These are phyloP conservation scores for Passalora sequoiae DNA, from an alignment of 2,329 filamentous ascomycete species.

Conservation along the genomic window DNA sequence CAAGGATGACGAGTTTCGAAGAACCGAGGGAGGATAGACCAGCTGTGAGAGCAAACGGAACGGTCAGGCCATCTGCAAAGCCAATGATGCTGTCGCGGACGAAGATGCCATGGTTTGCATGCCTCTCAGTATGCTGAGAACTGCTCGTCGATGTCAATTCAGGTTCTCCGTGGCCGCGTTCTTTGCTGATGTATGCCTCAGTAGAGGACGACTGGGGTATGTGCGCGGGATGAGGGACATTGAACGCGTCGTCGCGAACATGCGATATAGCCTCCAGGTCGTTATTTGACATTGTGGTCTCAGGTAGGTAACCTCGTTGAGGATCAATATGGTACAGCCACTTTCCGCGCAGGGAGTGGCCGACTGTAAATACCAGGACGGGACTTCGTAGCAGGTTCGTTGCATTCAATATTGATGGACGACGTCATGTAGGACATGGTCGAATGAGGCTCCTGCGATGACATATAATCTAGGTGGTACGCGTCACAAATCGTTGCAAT, in stretches of 20 bases:
- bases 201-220: background rate
- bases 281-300: background rate
- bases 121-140: constrained; percentile 8
- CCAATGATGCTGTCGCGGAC: constrained; percentile 67
- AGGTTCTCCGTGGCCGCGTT: background rate
- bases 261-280: background rate
- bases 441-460: background rate
- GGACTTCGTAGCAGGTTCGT: background rate
- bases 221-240: too few species aligned
- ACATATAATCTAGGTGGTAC: background rate
- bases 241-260: constrained; percentile 1
- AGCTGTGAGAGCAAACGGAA: constrained; percentile 73
- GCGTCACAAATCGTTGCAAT: background rate
- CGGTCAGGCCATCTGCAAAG: constrained; percentile 71
- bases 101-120: constrained; percentile 38
- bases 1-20: constrained; percentile 44
- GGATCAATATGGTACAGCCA: background rate
- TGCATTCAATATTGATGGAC: background rate
- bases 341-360: background rate
- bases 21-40: constrained; percentile 54
- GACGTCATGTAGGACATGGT: background rate
- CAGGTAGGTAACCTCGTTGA: background rate
- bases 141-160: background rate
- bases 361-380: background rate
- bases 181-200: background rate